phyloP scores from a whole-genome alignment of 331 rosid genomes.

The Pyracantha coccinea region DNA sequence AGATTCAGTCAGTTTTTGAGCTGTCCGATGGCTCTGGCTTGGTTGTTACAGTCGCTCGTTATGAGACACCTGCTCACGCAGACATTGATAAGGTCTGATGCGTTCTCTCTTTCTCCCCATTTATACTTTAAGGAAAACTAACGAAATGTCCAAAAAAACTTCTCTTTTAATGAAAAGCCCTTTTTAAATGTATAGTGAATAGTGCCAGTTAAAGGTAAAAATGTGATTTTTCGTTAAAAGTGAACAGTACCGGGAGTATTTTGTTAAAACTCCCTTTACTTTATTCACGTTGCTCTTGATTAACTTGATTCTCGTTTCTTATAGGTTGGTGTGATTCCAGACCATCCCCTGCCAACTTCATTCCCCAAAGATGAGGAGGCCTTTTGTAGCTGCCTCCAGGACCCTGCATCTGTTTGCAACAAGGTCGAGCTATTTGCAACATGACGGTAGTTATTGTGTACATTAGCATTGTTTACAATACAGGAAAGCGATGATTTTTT shows the following conservation, averaged over 20 bases:
- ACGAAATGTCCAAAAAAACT: too few relatives aligned
- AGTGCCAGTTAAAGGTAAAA: too few relatives aligned
- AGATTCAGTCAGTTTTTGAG: conserved; percentile 92
- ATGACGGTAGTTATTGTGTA: conserved; percentile 15
- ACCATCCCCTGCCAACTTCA: conserved; percentile 72
- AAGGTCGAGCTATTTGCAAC: conserved; percentile 59
- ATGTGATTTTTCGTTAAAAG: too few relatives aligned
- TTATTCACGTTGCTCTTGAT: not conserved
- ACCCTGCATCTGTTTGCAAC: conserved; percentile 78
- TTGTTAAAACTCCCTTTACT: too few relatives aligned
- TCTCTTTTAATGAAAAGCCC: too few relatives aligned
- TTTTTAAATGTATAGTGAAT: too few relatives aligned
- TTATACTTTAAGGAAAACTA: too few relatives aligned
- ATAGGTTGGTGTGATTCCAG: conserved; percentile 92
- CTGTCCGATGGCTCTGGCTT: conserved; percentile 96
- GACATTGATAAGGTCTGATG: conserved; percentile 64
- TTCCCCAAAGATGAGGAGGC: conserved; percentile 86
- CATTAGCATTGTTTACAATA: not conserved
- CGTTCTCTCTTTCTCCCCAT: conserved; percentile 1
- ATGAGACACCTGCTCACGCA: conserved; percentile 82
- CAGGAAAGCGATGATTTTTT: not conserved
- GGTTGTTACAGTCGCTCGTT: conserved; percentile 94
- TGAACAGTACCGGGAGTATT: too few relatives aligned
- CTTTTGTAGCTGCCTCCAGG: conserved; percentile 80
- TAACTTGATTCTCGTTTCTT: not conserved